Percentiles rank a stretch among this genome's conserved stretches.
Evolutionary conservation across 108 stramenopile genomes (phyloP).

Genomic region (Cyclotella distinguenda): DNA sequence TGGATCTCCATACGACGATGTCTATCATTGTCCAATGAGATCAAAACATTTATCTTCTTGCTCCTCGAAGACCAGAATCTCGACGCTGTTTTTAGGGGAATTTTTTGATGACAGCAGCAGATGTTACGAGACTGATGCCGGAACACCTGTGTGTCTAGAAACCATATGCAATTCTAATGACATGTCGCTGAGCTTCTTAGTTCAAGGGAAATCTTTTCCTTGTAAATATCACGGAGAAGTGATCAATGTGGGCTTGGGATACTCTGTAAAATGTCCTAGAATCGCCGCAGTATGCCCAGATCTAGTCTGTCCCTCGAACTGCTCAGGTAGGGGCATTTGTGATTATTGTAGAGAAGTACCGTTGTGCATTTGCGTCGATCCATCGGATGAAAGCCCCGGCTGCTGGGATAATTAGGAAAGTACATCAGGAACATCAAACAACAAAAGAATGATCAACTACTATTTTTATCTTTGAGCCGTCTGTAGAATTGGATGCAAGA

Average conservation of each 20-base stretch:
- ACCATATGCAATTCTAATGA: constrained; percentile 35
- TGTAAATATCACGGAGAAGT: constrained; percentile 25
- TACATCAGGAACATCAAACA: no score
- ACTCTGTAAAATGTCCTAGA: constrained; percentile 39
- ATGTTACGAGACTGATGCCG: constrained; percentile 32
- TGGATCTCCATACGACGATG: constrained; percentile 31
- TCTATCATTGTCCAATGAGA: constrained; percentile 37
- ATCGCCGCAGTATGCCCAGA: constrained; percentile 40
- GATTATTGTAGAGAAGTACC: constrained; percentile 40
- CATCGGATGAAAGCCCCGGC: constrained; percentile 26
- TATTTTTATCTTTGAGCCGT: neutral
- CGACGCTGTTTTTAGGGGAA: constrained; percentile 15
- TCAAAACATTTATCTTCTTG: constrained; percentile 38
- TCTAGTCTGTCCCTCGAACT: constrained; percentile 43
- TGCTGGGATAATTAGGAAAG: constrained; percentile 33
- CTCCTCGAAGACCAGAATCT: constrained; percentile 18
- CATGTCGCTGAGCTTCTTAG: constrained; percentile 27
- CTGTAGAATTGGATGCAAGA: constrained; percentile 1
- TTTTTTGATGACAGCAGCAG: constrained; percentile 41
- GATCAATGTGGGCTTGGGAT: constrained; percentile 28
- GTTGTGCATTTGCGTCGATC: constrained; percentile 34
- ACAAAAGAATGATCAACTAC: neutral
- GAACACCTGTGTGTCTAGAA: constrained; percentile 32
- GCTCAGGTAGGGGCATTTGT: constrained; percentile 42
- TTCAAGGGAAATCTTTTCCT: constrained; percentile 25